Conservation (phyloP, 1,139 yeast species). For the Yamadazyma buinensis region DNA sequence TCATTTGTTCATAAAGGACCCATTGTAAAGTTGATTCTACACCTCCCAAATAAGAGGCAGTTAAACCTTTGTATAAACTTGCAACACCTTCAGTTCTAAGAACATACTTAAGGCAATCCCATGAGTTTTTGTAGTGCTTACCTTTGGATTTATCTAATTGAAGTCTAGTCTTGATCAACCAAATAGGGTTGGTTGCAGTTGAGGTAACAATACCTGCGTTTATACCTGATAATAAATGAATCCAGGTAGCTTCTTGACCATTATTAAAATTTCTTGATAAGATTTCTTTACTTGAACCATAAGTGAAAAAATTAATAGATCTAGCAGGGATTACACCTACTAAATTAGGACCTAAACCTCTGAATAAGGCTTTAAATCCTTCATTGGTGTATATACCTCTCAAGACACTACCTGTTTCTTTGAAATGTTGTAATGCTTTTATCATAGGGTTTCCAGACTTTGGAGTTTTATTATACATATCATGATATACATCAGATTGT, state of each 20-base stretch:
- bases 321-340: constrained; percentile 99
- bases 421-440: constrained; percentile 64
- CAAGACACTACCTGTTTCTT: constrained; percentile 76
- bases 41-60: constrained; percentile 94
- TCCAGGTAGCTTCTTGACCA: constrained; percentile 78
- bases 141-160: constrained; percentile 76
- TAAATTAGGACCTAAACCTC: constrained; percentile 93
- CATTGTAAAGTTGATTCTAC: constrained; percentile 93
- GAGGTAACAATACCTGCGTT: constrained; percentile 93
- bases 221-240: constrained; percentile 86
- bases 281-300: constrained; percentile 83
- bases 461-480: constrained; percentile 37
- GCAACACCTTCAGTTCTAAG: constrained; percentile 70
- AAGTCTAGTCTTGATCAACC: constrained; percentile 93
- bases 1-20: constrained; percentile 97
- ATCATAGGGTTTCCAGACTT: constrained; percentile 37
- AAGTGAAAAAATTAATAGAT: constrained; percentile 93
- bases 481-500: constrained; percentile 75
- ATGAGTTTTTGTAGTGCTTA: constrained; percentile 72
- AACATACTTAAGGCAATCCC: constrained; percentile 77
- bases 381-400: constrained; percentile 66
- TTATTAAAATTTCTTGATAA: constrained; percentile 61
- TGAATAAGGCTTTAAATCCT: constrained; percentile 83
- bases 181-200: constrained; percentile 98
- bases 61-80: constrained; percentile 83